A percentile compares a stretch with the other conserved stretches of the same genome.
These are phyloP conservation scores for Talaromyces stipitatus DNA, from an alignment of 495 filamentous ascomycete genomes.

Conservation along the genomic window DNA sequence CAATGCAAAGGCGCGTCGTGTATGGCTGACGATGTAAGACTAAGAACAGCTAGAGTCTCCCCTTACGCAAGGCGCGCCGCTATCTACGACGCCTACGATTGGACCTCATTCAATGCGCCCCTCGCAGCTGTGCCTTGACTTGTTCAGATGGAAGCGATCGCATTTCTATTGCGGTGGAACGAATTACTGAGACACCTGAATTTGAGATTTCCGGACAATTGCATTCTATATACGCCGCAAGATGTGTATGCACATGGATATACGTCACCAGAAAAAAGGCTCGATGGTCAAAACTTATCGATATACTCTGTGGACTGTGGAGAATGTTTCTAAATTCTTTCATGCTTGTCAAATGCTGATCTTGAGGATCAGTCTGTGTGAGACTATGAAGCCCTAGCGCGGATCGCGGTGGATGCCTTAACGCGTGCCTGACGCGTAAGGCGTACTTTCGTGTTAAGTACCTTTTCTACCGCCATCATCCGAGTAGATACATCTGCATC, in stretches of 20 bases:
- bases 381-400: background rate
- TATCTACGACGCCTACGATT: background rate
- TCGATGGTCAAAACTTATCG: background rate
- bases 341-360: background rate
- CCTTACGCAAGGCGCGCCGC: background rate
- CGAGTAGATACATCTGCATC: background rate
- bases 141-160: background rate
- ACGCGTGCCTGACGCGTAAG: slow-evolving; percentile 4
- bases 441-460: background rate
- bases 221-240: background rate
- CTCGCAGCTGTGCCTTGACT: background rate
- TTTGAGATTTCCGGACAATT: background rate
- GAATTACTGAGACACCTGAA: background rate
- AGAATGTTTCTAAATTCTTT: background rate
- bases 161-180: no score
- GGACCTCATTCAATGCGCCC: background rate
- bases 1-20: background rate
- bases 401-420: background rate
- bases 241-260: background rate
- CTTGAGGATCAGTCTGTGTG: background rate
- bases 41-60: background rate
- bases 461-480: background rate
- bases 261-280: background rate
- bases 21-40: background rate
- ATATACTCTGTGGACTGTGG: background rate